Evolutionary conservation across 768 basidiomycete genomes (phyloP).

Genomic region (Calocybe indica): DNA sequence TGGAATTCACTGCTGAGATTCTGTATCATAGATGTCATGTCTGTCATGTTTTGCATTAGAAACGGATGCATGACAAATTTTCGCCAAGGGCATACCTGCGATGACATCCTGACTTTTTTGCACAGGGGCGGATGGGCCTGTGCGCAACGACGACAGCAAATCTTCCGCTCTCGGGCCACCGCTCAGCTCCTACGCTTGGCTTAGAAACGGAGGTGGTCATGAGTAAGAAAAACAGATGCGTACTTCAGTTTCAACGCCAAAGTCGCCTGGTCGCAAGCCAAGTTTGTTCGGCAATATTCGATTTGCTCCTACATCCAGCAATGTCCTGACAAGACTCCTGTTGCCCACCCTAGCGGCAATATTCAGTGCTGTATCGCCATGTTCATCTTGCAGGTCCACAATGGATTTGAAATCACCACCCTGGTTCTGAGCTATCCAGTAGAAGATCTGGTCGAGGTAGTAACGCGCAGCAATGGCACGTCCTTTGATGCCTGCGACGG

Average conservation of each 20-base stretch:
- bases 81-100: constrained; percentile 39
- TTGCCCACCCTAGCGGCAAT: constrained; percentile 94
- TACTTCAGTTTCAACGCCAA: constrained; percentile 90
- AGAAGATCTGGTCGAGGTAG: constrained; percentile 86
- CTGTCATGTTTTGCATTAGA: constrained; percentile 29
- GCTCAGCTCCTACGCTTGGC: constrained; percentile 50
- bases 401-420: constrained; percentile 71
- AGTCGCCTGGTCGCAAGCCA: constrained; percentile 89
- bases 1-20: constrained; percentile 73
- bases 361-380: constrained; percentile 95
- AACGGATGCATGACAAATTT: not conserved
- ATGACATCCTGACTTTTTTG: constrained; percentile 89
- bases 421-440: constrained; percentile 77
- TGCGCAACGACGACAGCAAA: constrained; percentile 65
- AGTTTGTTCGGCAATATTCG: constrained; percentile 85
- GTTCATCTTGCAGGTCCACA: constrained; percentile 88
- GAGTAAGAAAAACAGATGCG: constrained; percentile 12
- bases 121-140: constrained; percentile 69
- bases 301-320: constrained; percentile 93
- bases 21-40: constrained; percentile 84
- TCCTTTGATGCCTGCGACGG: constrained; percentile 88
- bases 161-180: constrained; percentile 74
- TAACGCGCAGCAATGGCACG: constrained; percentile 80
- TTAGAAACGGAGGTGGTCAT: too few relatives aligned
- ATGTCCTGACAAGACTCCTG: constrained; percentile 73